Percentiles rank a stretch among this genome's conserved stretches.
These are phyloP conservation scores for Artemisia tridentata DNA, from an alignment of 129 eudicot species.

Conservation along the genomic window DNA sequence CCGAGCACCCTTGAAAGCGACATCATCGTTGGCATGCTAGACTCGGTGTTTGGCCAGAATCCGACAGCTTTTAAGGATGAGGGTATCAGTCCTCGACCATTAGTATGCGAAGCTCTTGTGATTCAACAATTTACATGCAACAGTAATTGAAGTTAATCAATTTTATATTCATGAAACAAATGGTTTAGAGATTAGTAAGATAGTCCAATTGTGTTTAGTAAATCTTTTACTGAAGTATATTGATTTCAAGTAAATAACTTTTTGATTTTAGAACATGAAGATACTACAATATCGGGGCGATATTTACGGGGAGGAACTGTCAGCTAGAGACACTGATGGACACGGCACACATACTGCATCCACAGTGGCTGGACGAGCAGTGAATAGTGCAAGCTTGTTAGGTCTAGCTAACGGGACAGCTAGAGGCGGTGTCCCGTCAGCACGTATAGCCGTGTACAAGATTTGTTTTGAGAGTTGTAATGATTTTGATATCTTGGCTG, in stretches of 20 bases:
- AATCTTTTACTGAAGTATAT: too few species aligned
- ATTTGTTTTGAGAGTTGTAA: conserved; percentile 53
- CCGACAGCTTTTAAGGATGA: conserved; percentile 43
- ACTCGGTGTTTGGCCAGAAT: conserved; percentile 55
- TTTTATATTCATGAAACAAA: not conserved
- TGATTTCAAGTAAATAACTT: too few species aligned
- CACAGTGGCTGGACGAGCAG: conserved; percentile 69
- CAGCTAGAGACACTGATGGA: conserved; percentile 63
- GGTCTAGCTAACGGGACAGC: conserved; percentile 68
- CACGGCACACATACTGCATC: conserved; percentile 96
- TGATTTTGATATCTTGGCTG: conserved; percentile 50
- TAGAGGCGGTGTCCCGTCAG: conserved; percentile 64
- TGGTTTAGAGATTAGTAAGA: too few species aligned
- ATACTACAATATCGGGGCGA: conserved; percentile 22
- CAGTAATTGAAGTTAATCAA: conserved; percentile 25
- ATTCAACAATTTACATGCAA: conserved; percentile 42
- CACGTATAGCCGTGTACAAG: conserved; percentile 68
- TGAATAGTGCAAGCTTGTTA: conserved; percentile 54
- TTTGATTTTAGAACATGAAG: too few species aligned
- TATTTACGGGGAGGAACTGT: conserved; percentile 24
- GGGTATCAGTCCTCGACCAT: conserved; percentile 49
- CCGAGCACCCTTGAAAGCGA: conserved; percentile 35
- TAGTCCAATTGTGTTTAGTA: too few species aligned
- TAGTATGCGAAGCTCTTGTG: conserved; percentile 47
- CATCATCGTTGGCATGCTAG: conserved; percentile 42